Evolutionary conservation across 208 protist species (phyloP), one percentile per base, ranked within the genome.

Genomic region (Naegleria lovaniensis): DNA sequence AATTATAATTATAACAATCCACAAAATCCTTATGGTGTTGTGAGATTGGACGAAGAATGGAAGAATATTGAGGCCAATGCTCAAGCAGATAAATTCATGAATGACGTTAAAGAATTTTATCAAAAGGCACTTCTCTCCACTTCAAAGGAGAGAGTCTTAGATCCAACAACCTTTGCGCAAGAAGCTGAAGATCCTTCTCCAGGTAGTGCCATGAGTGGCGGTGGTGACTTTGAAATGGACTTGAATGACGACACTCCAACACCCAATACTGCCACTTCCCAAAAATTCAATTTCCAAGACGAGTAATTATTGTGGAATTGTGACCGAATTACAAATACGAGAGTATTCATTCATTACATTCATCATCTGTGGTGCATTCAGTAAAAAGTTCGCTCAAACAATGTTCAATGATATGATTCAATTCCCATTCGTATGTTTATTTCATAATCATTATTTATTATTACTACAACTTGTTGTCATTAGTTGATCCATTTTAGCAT

Each of bases 91-190:
- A 88, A 88, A 55, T 58, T 58, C 19, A 88, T 88, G 41, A 39
- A 88, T 55, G 84, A 88, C 29, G 19, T n/a, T 38, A 22, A 58
- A 38, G 41, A 88, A 58, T 88, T 58, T 88, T 88, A 88, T 88
- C 79, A 85, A 43, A 19, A 85, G 33, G 79, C 79, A 0, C 36
- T 85, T n/a, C 13, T 41, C 15, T 0, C 38, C 1, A 43, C 11
- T 36, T 38, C 29, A 38, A 79, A 38, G 16, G 67, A 79, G n/a
- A 79, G n/a, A 79, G 16, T 36, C 9, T 38, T 79, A n/a, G 79
- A 36, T 43, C 36, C 15, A 41, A 67, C 55, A 15, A 67, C 55
- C 4, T 67, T 67, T 67, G 55, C 22, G 19, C 11, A 67, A 22
- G 55, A 67, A 22, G 13, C 19, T 29, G 55, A 67, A 29, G 55